Percentiles rank a stretch among this genome's conserved stretches.
Conservation (phyloP, 306 rosid species). For the Pyrus betulifolia region DNA sequence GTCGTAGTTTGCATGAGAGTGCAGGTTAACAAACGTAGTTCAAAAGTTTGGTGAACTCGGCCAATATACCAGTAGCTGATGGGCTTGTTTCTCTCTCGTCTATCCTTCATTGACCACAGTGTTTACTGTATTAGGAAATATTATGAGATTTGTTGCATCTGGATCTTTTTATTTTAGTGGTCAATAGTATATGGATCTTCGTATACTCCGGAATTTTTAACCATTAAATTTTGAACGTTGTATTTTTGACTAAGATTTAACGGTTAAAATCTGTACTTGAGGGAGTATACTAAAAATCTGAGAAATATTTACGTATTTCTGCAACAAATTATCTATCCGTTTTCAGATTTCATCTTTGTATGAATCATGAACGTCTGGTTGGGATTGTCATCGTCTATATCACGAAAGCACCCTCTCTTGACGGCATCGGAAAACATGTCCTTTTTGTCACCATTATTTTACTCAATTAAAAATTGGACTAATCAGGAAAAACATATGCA, state of each 20-base stretch:
- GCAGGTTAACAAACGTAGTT: constrained; percentile 21
- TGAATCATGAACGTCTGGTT: not conserved
- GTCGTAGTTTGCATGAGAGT: constrained; percentile 7
- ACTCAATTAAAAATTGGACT: not conserved
- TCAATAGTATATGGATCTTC: not conserved
- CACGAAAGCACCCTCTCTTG: not conserved
- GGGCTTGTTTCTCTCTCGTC: not conserved
- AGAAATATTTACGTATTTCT: too few species aligned
- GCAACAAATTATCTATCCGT: not conserved
- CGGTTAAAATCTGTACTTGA: too few species aligned
- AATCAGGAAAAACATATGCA: not conserved
- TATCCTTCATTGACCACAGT: constrained; percentile 1
- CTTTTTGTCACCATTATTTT: not conserved
- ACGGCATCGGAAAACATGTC: not conserved
- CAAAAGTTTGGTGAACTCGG: constrained; percentile 2
- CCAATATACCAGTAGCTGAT: constrained; percentile 11
- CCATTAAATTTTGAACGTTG: not conserved
- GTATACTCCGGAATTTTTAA: not conserved
- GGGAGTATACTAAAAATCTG: too few species aligned
- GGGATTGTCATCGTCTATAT: not conserved
- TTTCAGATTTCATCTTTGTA: not conserved
- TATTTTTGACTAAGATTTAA: too few species aligned
- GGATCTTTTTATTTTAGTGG: not conserved
- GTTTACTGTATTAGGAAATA: constrained; percentile 4
- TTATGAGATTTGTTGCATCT: constrained; percentile 4